Percentiles rank a stretch among this genome's conserved stretches.
Conservation (phyloP, 257 asterid genomes). For the Verbena officinalis region DNA sequence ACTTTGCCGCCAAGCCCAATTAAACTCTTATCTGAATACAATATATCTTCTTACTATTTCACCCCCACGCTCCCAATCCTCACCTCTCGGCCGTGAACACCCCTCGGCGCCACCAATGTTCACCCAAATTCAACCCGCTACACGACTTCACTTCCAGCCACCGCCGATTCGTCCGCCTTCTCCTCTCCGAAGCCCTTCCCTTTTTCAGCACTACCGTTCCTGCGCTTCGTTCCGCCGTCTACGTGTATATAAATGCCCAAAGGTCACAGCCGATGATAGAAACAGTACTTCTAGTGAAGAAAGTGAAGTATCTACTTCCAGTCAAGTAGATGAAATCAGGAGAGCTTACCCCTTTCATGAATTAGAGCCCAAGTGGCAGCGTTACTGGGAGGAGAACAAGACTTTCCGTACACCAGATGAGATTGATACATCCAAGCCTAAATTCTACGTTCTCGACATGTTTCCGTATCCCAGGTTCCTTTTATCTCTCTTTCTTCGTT, state of each 20-base stretch:
- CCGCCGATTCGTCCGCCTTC: slow-evolving; percentile 36
- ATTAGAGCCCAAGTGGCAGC: slow-evolving; percentile 95
- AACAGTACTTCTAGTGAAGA: slow-evolving; percentile 10
- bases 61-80: slow-evolving; percentile 26
- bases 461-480: slow-evolving; percentile 95
- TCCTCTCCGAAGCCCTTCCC: slow-evolving; percentile 33
- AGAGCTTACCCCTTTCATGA: slow-evolving; percentile 86
- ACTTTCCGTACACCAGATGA: slow-evolving; percentile 91
- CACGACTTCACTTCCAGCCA: slow-evolving; percentile 40
- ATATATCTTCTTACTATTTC: neutral
- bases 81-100: slow-evolving; percentile 19
- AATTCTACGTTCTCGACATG: slow-evolving; percentile 97
- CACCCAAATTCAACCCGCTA: slow-evolving; percentile 49
- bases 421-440: slow-evolving; percentile 88
- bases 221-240: slow-evolving; percentile 33
- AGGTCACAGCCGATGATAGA: slow-evolving; percentile 19
- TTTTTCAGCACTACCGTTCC: slow-evolving; percentile 24
- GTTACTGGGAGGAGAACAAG: slow-evolving; percentile 78
- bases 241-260: slow-evolving; percentile 38
- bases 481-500: neutral
- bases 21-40: slow-evolving; percentile 18
- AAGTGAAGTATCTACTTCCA: slow-evolving; percentile 16
- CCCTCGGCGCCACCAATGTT: slow-evolving; percentile 44
- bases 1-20: slow-evolving; percentile 32
- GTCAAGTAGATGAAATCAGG: slow-evolving; percentile 40